Evolutionary conservation across 352 stramenopile genomes (phyloP).

Genomic region (Phytophthora palmivora): DNA sequence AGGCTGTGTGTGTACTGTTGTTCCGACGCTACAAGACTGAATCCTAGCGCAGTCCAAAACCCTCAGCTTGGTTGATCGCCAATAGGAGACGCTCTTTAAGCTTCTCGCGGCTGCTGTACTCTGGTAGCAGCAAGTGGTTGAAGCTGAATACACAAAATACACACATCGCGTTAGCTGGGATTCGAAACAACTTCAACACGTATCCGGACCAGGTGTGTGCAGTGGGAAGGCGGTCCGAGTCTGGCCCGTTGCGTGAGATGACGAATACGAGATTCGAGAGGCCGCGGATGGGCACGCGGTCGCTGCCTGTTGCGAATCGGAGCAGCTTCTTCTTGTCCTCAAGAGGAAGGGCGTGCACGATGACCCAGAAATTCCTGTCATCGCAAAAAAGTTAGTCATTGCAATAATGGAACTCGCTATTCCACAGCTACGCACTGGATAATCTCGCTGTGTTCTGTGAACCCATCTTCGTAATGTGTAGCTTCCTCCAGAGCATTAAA

Average conservation of each 20-base stretch:
- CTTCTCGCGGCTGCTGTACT: conserved; percentile 82
- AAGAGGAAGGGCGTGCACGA: conserved; percentile 80
- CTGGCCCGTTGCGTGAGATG: conserved; percentile 84
- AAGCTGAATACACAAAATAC: conserved; percentile 69
- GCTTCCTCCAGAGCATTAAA: conserved; percentile 80
- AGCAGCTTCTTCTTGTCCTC: conserved; percentile 90
- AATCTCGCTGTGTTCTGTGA: conserved; percentile 64
- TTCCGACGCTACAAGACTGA: neutral
- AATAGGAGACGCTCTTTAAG: conserved; percentile 80
- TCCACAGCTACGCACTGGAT: conserved; percentile 50
- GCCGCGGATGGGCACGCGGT: conserved; percentile 84
- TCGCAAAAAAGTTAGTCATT: conserved; percentile 3
- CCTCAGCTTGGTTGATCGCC: conserved; percentile 86
- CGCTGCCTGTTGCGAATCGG: conserved; percentile 87
- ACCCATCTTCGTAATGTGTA: conserved; percentile 82
- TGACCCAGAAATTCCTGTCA: conserved; percentile 77
- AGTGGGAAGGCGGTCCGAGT: conserved; percentile 84
- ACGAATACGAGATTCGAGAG: conserved; percentile 85
- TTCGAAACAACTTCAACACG: conserved; percentile 7
- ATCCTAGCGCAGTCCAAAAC: conserved; percentile 79
- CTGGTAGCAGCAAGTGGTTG: conserved; percentile 88
- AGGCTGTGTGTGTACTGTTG: neutral
- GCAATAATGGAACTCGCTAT: neutral
- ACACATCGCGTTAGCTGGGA: conserved; percentile 16
- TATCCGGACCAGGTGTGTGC: conserved; percentile 80